Conservation (phyloP, 352 stramenopile species). For the Phytophthora sojae region DNA sequence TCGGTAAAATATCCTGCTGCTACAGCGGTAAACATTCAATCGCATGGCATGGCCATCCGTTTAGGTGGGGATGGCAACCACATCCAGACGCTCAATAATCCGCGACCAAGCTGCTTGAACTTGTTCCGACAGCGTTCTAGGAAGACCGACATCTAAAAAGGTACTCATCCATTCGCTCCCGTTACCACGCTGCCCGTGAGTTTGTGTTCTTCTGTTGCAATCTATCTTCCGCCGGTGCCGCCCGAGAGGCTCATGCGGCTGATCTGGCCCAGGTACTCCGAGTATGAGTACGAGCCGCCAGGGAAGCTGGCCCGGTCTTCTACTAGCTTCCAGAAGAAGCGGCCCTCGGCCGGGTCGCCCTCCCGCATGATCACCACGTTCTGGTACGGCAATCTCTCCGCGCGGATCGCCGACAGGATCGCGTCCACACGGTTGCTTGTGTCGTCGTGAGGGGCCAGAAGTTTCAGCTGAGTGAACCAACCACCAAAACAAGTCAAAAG, state of each 20-base stretch:
- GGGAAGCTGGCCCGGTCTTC: slow-evolving; percentile 98
- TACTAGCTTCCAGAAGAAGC: slow-evolving; percentile 98
- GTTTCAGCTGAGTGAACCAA: slow-evolving; percentile 52
- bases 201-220: slow-evolving; percentile 26
- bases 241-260: slow-evolving; percentile 74
- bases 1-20: slow-evolving; percentile 13
- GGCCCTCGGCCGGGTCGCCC: slow-evolving; percentile 92
- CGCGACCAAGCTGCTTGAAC: background rate
- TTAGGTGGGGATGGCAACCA: background rate
- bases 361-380: slow-evolving; percentile 95
- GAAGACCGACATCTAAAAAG: slow-evolving; percentile 21
- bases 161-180: slow-evolving; percentile 36
- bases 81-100: background rate
- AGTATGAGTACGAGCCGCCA: slow-evolving; percentile 97
- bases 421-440: slow-evolving; percentile 83
- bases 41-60: background rate
- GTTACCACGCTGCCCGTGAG: slow-evolving; percentile 19
- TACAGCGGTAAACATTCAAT: slow-evolving; percentile 12
- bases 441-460: slow-evolving; percentile 88
- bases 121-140: background rate
- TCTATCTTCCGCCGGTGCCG: slow-evolving; percentile 66
- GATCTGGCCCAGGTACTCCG: slow-evolving; percentile 96
- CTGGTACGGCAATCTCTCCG: slow-evolving; percentile 85
- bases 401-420: slow-evolving; percentile 91
- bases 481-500: slow-evolving; percentile 21